Base-by-base conservation (phyloP, 2,329 filamentous ascomycete species). In the Penicillium sclerotigenum region DNA sequence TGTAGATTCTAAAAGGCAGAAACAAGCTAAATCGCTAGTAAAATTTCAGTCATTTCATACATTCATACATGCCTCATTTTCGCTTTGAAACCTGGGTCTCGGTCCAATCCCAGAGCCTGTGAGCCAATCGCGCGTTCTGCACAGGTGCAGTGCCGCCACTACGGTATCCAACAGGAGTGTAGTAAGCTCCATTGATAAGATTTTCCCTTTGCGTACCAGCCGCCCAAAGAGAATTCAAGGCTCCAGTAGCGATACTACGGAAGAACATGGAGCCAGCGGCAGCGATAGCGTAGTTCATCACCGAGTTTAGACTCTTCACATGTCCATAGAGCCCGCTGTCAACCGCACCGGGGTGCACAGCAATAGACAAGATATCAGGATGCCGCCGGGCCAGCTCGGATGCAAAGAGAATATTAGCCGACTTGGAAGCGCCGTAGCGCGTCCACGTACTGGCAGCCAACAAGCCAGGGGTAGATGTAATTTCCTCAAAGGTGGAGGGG, bases 391-490 rank as follows among this genome's bases (percentile, higher is more conserved):
- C 77, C 5, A 82, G 60, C 59, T 80, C 77, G 0, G 72, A 63
- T 3, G 78, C 77, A 45, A 78, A 77, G 5, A 80, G 65, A 28
- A 81, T 74, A 50, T 79, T 81, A 2, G 79, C 80, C 0, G 79
- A 73, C 63, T 82, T 83, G 56, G 76, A 79, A n/a, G 78, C 76
- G 9, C 73, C 77, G 60, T 83, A 84, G 1, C 79, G 77, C 3
- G 70, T 65, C 72, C 75, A 79, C 4, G 76, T 73, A 33, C 72
- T 75, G 5, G 65, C 55, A 0, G 58, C 57, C 24, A 75, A 59
- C 1, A 78, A 67, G 1, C 65, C 63, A 2, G 67, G 54, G 0
- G 73, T 75, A 8, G 73, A 75, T 5, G 71, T 71, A 63, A 78
- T 72, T 5, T 65, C 65, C 31, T 74, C 65, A 53, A 73, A 67